Conservation (phyloP, 176 grass and related monocot species). For the Eleusine coracana region DNA sequence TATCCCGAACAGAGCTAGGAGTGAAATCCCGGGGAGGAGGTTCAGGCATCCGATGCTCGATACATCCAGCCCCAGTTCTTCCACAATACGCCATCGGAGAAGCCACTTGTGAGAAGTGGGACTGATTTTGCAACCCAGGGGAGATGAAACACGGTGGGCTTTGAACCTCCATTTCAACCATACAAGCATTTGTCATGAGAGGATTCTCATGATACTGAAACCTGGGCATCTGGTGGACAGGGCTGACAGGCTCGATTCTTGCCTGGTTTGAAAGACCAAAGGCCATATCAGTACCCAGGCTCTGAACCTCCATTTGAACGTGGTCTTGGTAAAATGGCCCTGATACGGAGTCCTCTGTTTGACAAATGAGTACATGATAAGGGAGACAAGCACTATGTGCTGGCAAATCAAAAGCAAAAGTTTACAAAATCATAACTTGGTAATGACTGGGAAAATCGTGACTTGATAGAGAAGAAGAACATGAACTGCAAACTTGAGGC, state of each 20-base stretch:
- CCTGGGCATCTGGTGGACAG: neutral
- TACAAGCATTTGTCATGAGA: too few relatives aligned
- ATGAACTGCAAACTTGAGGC: too few relatives aligned
- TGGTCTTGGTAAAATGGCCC: neutral
- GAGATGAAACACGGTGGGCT: neutral
- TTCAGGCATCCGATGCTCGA: neutral
- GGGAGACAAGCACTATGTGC: neutral
- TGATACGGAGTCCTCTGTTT: conserved; percentile 39
- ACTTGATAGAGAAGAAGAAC: too few relatives aligned
- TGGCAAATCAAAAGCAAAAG: neutral
- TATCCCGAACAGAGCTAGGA: conserved; percentile 6
- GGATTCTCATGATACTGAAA: neutral
- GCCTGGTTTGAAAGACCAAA: conserved; percentile 1
- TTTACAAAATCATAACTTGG: too few relatives aligned
- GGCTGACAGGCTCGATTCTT: neutral
- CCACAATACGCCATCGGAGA: neutral
- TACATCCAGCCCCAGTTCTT: neutral
- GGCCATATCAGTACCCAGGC: neutral
- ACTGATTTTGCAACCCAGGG: neutral
- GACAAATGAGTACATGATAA: neutral
- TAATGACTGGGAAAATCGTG: too few relatives aligned
- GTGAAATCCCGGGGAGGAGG: neutral
- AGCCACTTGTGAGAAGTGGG: neutral
- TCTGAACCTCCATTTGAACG: conserved; percentile 24
- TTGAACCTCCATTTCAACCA: neutral